A percentile compares a stretch with the other conserved stretches of the same genome.
These are phyloP conservation scores for Pythium coloratum DNA, from an alignment of 352 stramenopile species.

Conservation along the genomic window DNA sequence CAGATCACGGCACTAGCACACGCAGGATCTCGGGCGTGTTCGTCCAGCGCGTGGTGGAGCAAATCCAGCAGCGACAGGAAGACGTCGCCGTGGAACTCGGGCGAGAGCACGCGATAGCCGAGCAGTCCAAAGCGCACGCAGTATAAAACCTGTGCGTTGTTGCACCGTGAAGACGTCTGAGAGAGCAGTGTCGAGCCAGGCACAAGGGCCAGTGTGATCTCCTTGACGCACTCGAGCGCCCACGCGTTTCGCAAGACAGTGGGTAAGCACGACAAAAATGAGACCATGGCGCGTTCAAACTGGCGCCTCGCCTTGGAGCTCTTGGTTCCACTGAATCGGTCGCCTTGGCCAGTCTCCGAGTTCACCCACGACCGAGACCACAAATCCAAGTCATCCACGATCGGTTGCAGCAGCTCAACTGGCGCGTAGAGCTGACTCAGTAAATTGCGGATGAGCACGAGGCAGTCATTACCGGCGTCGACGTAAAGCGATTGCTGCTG, in stretches of 20 bases:
- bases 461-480: slow-evolving; percentile 38
- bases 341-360: background rate
- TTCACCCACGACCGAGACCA: slow-evolving; percentile 11
- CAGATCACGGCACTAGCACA: slow-evolving; percentile 31
- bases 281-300: slow-evolving; percentile 6
- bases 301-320: background rate
- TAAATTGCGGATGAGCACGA: slow-evolving; percentile 52
- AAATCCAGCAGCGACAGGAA: slow-evolving; percentile 58
- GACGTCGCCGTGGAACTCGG: slow-evolving; percentile 59
- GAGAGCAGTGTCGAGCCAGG: slow-evolving; percentile 22
- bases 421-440: slow-evolving; percentile 35
- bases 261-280: slow-evolving; percentile 37
- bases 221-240: slow-evolving; percentile 60
- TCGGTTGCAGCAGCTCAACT: slow-evolving; percentile 15
- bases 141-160: slow-evolving; percentile 29
- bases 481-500: slow-evolving; percentile 28
- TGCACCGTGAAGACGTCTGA: slow-evolving; percentile 27
- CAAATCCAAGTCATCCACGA: slow-evolving; percentile 16
- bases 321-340: background rate
- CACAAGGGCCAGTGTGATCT: slow-evolving; percentile 49
- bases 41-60: slow-evolving; percentile 46
- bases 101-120: slow-evolving; percentile 45
- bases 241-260: slow-evolving; percentile 35
- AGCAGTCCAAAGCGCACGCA: slow-evolving; percentile 60
- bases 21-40: slow-evolving; percentile 28